These are phyloP conservation scores for Abrus pulchellus DNA, from an alignment of 306 rosid species.

Conservation along the genomic window DNA sequence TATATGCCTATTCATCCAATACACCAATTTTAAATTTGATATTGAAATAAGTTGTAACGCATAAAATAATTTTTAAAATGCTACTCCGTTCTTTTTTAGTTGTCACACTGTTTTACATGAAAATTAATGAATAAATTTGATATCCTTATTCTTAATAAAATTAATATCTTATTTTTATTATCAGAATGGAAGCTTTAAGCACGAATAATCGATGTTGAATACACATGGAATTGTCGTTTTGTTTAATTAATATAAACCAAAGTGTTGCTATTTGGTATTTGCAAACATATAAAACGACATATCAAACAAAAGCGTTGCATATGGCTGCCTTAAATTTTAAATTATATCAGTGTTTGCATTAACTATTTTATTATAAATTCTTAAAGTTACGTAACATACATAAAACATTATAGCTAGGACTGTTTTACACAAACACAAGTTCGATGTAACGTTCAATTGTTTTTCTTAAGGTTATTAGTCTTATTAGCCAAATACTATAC, in stretches of 20 bases:
- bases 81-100: no score
- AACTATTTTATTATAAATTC: not conserved
- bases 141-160: no score
- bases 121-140: no score
- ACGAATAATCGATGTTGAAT: conserved; percentile 46
- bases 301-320: not conserved
- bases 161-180: not conserved
- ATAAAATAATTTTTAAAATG: no score
- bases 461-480: not conserved
- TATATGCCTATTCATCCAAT: no score
- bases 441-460: not conserved
- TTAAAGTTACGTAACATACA: not conserved
- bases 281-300: not conserved
- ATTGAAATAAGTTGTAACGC: no score
- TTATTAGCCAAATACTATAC: not conserved
- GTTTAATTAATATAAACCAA: conserved; percentile 41
- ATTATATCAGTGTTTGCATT: not conserved
- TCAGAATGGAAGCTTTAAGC: conserved; percentile 34
- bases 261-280: not conserved
- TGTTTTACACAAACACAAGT: not conserved
- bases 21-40: no score
- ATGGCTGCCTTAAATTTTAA: not conserved
- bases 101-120: no score
- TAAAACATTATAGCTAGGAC: not conserved
- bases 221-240: conserved; percentile 63